phyloP scores from a whole-genome alignment of 805 yeast genomes.

The Yarrowia osloensis region DNA sequence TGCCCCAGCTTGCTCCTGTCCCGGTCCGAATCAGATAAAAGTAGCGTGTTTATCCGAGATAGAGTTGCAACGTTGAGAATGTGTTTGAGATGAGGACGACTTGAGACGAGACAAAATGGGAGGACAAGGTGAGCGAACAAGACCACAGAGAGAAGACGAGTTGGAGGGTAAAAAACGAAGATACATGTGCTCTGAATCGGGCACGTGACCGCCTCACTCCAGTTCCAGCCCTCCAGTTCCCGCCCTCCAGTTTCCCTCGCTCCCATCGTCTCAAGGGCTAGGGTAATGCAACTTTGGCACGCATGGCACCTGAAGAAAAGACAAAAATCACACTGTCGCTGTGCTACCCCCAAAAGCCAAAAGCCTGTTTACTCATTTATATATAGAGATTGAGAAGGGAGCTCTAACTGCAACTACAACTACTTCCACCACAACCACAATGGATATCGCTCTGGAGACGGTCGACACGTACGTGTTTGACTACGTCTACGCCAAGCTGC shows the following conservation, averaged over 20 bases:
- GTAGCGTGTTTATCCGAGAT: background rate
- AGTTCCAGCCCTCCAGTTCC: too few relatives aligned
- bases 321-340: background rate
- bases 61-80: slow-evolving; percentile 13
- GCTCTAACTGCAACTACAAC: background rate
- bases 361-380: background rate
- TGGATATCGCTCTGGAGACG: slow-evolving; percentile 91
- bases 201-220: too few relatives aligned
- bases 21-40: slow-evolving; percentile 30
- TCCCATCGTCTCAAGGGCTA: slow-evolving; percentile 4
- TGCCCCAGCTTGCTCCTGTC: too few relatives aligned
- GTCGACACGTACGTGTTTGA: slow-evolving; percentile 76
- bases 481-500: slow-evolving; percentile 63
- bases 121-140: too few relatives aligned
- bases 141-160: background rate
- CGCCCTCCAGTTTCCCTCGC: background rate
- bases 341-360: slow-evolving; percentile 9
- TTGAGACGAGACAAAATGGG: too few relatives aligned
- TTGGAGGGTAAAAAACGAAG: too few relatives aligned
- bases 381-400: background rate
- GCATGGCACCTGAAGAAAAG: too few relatives aligned
- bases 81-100: background rate
- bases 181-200: too few relatives aligned
- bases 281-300: slow-evolving; percentile 7
- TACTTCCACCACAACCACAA: slow-evolving; percentile 39